phyloP scores from a whole-genome alignment of 257 asterid genomes.

The Solanum virginianum region DNA sequence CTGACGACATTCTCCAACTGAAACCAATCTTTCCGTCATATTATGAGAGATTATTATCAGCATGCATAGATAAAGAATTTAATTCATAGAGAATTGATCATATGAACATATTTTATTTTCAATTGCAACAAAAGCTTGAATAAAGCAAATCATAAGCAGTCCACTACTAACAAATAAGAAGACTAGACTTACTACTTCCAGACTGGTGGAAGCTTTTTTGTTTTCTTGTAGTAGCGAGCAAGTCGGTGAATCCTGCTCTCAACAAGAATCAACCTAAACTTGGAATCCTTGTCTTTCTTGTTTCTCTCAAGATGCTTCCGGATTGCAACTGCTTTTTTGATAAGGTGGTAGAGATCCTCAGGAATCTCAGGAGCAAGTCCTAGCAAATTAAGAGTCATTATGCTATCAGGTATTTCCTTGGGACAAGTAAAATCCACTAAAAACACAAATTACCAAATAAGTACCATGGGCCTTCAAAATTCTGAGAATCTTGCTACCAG shows the following conservation, averaged over 20 bases:
- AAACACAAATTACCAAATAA: not conserved
- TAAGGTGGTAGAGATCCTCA: no score
- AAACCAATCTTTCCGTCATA: not conserved
- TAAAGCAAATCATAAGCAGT: not conserved
- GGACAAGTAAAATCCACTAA: not conserved
- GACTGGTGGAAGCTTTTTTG: conserved; percentile 69
- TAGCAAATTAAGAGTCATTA: not conserved
- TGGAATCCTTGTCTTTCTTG: conserved; percentile 68
- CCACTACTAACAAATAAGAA: not conserved
- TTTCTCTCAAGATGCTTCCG: conserved; percentile 69
- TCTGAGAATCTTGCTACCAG: conserved; percentile 37
- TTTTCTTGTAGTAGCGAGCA: conserved; percentile 57
- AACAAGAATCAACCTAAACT: conserved; percentile 52
- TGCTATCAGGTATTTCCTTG: not conserved
- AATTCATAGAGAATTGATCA: not conserved
- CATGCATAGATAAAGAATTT: not conserved
- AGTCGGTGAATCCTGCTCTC: conserved; percentile 28
- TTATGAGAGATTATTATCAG: not conserved
- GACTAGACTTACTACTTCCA: conserved; percentile 49
- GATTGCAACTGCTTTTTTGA: conserved; percentile 66
- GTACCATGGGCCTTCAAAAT: conserved; percentile 47
- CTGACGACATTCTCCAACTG: not conserved
- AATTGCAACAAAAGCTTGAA: not conserved
- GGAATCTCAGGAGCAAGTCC: no score
- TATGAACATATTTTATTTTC: not conserved